Evolutionary conservation across 495 filamentous ascomycete species (phyloP), one percentile per base, ranked within the genome.

Genomic region (Podospora pseudopauciseta): DNA sequence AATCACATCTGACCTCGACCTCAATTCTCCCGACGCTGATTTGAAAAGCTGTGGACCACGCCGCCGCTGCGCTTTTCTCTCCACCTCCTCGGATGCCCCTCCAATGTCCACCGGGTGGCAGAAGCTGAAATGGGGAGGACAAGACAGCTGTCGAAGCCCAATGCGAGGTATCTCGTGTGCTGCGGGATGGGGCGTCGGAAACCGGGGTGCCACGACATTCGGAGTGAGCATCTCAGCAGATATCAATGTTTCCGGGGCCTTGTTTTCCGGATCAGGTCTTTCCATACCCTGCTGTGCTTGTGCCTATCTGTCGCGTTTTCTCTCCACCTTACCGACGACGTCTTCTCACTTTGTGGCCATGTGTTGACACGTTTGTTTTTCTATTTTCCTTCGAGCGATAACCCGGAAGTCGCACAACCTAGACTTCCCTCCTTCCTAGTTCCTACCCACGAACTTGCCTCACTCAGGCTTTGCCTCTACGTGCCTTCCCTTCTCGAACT

Each of bases 191-290:
- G 13, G 61, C 5, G 5, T 63, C 28, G 61, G 61, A 49, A 63
- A 49, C 32, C 32, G n/a, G 61, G 61, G 61, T 63, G 61, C 18
- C 61, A 63, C 61, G 61, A 49, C 61, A 63, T 28, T 63, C 30
- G 26, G 16, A 7, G 59, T 23, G 16, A 61, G 30, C 18, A 30
- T 30, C 3, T 30, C 3, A 5, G 56, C 18, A 20, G 9, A 20
- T 27, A 59, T 20, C 56, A 27, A 27, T 59, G 56, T 59, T 59
- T 59, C 56, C 56, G 39, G 15, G 39, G 5, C 39, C 39, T 49
- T 49, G 39, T 49, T 49, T 49, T 49, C 39, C 13, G 39, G 39
- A 49, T 49, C 39, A 49, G 9, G 39, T 49, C 39, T 49, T 49
- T 11, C 5, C 7, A 49, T 13, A 5, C 39, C 39, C 13, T 49